Base-by-base conservation (phyloP, 2,329 filamentous ascomycete species). In the Mycosphaerella arachidis region DNA sequence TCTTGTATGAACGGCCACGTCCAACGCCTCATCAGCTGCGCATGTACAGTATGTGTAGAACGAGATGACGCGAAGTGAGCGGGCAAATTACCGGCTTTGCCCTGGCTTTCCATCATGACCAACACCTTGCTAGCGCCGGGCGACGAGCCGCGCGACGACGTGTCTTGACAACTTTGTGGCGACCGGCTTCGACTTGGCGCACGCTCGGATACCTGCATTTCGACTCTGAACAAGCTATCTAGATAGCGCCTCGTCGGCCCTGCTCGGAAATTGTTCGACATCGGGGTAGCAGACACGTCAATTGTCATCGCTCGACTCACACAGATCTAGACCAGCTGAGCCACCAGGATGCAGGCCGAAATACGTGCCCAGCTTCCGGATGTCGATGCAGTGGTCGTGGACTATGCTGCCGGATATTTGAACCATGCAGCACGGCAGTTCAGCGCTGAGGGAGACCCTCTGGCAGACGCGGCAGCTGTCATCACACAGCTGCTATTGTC, bases 401-500 rank as follows among this genome's bases (percentile, higher is more conserved):
- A 73, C 53, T 76, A 76, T 66, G 70, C 72, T 33, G 90, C 91
- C 66, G 94, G 94, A 59, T 99, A 97, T 74, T 82, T 99, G 68
- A 92, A 87, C 71, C 93, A 99, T 81, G 94, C 94, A 53, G 94
- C 92, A 52, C 92, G 88, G 66, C 82, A 89, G 55, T 96, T 90
- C 81, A 82, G 86, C 62, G 85, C 87, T 55, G 92, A 95, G 65
- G 77, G 78, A 55, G 91, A 95, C 65, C 92, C 92, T 10, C 80
- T 99, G 60, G 83, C 85, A 62, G 92, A 97, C 74, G 94, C 94
- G 53, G 91, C 92, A 52, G 82, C 86, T 40, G 84, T 89, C 59
- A 87, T 99, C 66, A 92, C 90, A n/a, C 89, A 93, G 69, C 83
- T 99, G 63, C 84, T 99, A 48, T 77, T 97, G 56, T 97, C 94